Evolutionary conservation across 768 basidiomycete species (phyloP), one percentile per base, ranked within the genome.

Genomic region (Mycena olivaceomarginata): DNA sequence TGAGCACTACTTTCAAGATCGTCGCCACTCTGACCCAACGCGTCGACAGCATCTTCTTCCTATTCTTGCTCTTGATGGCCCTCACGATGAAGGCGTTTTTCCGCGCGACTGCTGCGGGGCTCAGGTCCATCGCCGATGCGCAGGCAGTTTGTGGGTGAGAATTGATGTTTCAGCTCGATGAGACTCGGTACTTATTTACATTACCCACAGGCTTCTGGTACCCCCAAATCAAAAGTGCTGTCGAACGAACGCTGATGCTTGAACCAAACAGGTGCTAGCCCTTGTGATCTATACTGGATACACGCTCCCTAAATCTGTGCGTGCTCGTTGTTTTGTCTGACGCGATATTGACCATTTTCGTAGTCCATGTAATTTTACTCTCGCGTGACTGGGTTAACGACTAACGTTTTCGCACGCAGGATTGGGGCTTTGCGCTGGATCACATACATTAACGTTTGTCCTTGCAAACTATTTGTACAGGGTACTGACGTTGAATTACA

Each of bases 21-120:
- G 10, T 51, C 20, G 46, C 8, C 18, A 18, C 40, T 37, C 18
- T 15, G 46, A 67, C 20, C 10, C 3, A 46, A 75, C 15, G 63
- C 15, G 5, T 16, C 5, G 4, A 22, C 75, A 92, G 91, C 80
- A 87, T 86, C 70, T 89, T 90, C 82, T 85, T 88, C 82, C 80
- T 94, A 43, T 87, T 90, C 65, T 76, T 88, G 39, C 88, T 88
- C 72, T 81, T 85, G 16, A 88, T 90, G 77, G 87, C 91, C 48
- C 70, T 94, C 51, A 85, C 91, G n/a, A 92, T 94, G 88, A 92
- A 92, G 81, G 90, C 90, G 0, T 90, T 92, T 86, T 95, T 94
- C 90, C 88, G 93, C 18, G 85, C 88, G 0, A 79, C 91, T 2
- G 90, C 91, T 0, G 90, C 92, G 0, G 85, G 85, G 7, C 89